A percentile compares a stretch with the other conserved stretches of the same genome.
Conservation (phyloP, 164 flowering plant genomes). For the Stephania japonica region DNA sequence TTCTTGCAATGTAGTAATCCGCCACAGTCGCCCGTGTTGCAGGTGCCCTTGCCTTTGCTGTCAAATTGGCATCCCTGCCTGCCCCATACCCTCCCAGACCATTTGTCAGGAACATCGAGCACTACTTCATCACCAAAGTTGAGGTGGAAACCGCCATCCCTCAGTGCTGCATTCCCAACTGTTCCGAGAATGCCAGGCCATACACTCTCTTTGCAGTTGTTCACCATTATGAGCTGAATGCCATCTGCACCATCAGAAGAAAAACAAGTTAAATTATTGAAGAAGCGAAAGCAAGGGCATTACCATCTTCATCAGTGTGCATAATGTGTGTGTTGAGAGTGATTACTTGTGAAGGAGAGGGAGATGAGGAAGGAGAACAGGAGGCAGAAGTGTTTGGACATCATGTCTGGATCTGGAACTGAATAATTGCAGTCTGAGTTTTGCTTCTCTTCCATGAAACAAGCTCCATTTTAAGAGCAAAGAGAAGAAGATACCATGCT, state of each 20-base stretch:
- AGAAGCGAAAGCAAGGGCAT: too few species aligned
- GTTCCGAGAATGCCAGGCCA: slow-evolving; percentile 78
- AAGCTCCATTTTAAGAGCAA: neutral
- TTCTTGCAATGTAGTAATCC: slow-evolving; percentile 46
- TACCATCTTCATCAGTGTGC: too few species aligned
- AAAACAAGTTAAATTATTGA: neutral
- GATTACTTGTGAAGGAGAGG: slow-evolving; percentile 25
- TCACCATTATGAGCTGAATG: slow-evolving; percentile 43
- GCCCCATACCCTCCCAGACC: slow-evolving; percentile 69
- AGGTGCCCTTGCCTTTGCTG: slow-evolving; percentile 30
- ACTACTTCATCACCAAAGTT: slow-evolving; percentile 35
- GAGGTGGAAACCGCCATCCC: slow-evolving; percentile 74
- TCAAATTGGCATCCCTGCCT: slow-evolving; percentile 51
- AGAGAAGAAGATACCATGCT: neutral
- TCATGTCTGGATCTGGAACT: slow-evolving; percentile 8
- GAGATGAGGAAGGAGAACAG: slow-evolving; percentile 22
- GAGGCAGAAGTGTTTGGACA: slow-evolving; percentile 14
- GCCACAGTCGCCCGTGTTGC: slow-evolving; percentile 56
- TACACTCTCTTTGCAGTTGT: slow-evolving; percentile 57
- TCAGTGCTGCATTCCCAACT: slow-evolving; percentile 55
- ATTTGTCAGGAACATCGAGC: slow-evolving; percentile 32
- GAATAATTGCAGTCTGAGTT: neutral
- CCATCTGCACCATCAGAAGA: slow-evolving; percentile 42
- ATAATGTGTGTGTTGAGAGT: neutral
- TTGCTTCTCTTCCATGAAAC: neutral